Base-by-base conservation (phyloP, 306 rosid species). In the Castanospermum australe region DNA sequence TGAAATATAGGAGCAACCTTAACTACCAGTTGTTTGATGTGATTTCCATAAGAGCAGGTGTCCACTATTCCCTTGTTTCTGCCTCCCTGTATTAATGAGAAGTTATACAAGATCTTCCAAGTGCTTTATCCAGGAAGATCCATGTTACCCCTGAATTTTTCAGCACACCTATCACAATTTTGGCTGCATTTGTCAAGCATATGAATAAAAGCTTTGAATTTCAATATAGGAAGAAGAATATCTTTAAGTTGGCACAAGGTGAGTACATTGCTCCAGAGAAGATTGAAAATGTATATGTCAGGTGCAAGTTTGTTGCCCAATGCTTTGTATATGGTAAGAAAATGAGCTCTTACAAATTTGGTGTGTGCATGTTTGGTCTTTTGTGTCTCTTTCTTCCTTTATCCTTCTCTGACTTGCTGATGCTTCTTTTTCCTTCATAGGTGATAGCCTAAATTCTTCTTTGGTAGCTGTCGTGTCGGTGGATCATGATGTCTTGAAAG, bases 221-320 rank as follows among this genome's bases (percentile, higher is more conserved):
- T 83, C 55, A 66, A 32, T 83, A 10, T 83, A 96, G 99, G 93
- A 96, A 96, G 87, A 96, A 96, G 88, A 96, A 96, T 83, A 96
- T 96, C 80, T 96, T 96, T 83, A 96, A 96, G 90, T 85, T 96
- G 96, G 98, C 99, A n/a, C 99, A 93, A 84, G 99, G 99, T 8
- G 99, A 96, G 90, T 96, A 96, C 83, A 89, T 96, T 72, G 99
- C 99, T 85, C 99, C 99, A 21, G 99, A 96, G 86, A 96, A 96
- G 89, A 90, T 93, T 66, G 98, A 96, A 88, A 96, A 93, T 73
- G 98, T 93, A 5, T 96, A 93, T 77, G 94, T 84, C 47, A 96
- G 87, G 83, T 93, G 99, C 97, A 91, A 87, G 80, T 93, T 90
- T 79, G 86, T 89, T 75, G 92, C 89, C 54, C 98, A 93, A 61